These are phyloP conservation scores for Penicillium vulpinum DNA, from an alignment of 2,329 filamentous ascomycete genomes.

Conservation along the genomic window DNA sequence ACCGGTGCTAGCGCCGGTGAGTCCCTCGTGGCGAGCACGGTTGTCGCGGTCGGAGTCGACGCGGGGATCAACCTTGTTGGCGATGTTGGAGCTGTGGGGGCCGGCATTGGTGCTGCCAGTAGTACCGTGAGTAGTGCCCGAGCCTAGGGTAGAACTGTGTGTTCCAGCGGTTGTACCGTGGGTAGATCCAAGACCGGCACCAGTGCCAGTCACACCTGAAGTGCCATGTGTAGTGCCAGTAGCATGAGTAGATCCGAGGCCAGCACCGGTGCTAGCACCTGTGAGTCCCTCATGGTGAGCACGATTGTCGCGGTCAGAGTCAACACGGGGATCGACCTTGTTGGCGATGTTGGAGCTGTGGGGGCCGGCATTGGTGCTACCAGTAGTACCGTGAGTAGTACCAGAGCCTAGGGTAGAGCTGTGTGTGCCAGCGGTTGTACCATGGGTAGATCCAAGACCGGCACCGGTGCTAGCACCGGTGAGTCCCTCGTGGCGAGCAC, in stretches of 20 bases:
- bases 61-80: conserved; percentile 56
- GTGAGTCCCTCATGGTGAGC: background rate
- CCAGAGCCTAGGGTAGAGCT: background rate
- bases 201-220: background rate
- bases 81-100: conserved; percentile 40
- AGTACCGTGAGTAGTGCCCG: background rate
- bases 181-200: background rate
- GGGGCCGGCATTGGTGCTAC: background rate
- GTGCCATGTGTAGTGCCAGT: background rate
- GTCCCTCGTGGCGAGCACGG: conserved; percentile 1
- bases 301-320: conserved; percentile 7
- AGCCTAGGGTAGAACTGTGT: background rate
- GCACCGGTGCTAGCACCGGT: too few species aligned
- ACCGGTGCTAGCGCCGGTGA: background rate
- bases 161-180: conserved; percentile 3
- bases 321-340: conserved; percentile 20
- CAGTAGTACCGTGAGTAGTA: background rate
- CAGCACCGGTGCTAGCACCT: background rate
- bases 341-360: conserved; percentile 2
- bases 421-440: conserved; percentile 4
- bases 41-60: conserved; percentile 14
- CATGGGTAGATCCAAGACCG: too few species aligned
- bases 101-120: background rate
- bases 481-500: background rate
- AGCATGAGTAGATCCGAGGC: too few species aligned